Conservation (phyloP, 2,329 filamentous ascomycete genomes). For the Emmonsiellopsis sp. region DNA sequence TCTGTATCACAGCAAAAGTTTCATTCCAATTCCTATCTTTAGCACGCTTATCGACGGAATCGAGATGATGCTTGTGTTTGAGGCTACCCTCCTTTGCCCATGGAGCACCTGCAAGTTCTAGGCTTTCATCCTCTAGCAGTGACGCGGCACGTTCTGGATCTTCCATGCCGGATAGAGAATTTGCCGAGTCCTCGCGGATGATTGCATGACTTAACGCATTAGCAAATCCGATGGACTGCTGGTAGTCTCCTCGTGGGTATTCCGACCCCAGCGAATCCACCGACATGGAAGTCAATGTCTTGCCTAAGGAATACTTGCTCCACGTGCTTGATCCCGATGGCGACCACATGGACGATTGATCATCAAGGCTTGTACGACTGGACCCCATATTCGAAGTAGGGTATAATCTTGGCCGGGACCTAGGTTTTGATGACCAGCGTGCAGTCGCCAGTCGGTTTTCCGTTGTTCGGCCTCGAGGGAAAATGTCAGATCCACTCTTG, state of each 20-base stretch:
- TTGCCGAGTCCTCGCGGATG: conserved; percentile 65
- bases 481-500: conserved; percentile 77
- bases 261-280: conserved; percentile 80
- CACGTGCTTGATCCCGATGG: conserved; percentile 86
- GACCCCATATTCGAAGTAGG: conserved; percentile 75
- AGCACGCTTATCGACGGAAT: conserved; percentile 79
- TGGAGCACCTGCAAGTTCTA: conserved; percentile 86
- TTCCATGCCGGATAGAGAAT: conserved; percentile 44
- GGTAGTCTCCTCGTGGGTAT: conserved; percentile 69
- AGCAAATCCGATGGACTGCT: conserved; percentile 94
- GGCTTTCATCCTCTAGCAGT: conserved; percentile 80
- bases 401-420: conserved; percentile 68
- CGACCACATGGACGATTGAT: conserved; percentile 82
- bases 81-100: conserved; percentile 97
- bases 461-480: conserved; percentile 59
- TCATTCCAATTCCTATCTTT: conserved; percentile 93
- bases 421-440: conserved; percentile 76
- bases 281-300: conserved; percentile 83
- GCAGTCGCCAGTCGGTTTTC: conserved; percentile 56
- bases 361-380: conserved; percentile 88
- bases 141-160: conserved; percentile 52
- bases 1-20: conserved; percentile 91
- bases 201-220: conserved; percentile 95
- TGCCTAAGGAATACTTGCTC: conserved; percentile 87
- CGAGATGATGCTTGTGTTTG: conserved; percentile 92